Evolutionary conservation across 139 green algal genomes (phyloP), one percentile per base, ranked within the genome.

Genomic region (Chlorella ohadii): DNA sequence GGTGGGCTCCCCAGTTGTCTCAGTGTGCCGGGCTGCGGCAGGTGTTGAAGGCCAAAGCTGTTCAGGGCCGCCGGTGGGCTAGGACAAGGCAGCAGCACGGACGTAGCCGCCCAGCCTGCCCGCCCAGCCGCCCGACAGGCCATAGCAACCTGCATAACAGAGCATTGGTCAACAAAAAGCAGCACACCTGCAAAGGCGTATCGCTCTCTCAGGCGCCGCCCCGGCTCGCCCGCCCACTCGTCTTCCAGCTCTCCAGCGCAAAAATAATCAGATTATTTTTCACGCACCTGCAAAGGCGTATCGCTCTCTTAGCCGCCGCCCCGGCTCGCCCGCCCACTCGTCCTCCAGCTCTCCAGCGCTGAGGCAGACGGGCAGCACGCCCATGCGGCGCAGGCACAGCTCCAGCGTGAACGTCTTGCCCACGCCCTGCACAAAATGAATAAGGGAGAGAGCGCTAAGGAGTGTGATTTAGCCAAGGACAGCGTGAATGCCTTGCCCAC

Each of bases 311-410:
- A 85, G 82, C 0, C 89, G 76, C 92, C 25, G 88, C 83, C 22
- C 84, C 1, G 91, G 90, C 77, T 86, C 91, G 3, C 94, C 94
- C 0, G 94, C 94, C 79, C 83, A 91, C 81, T 95, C 93, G 71
- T 93, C 84, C 87, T 97, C 94, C 81, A 97, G 89, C 91, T 97
- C 94, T 23, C 94, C 94, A 20, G 92, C 85, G 23, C 67, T 82
- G 17, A 86, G 65, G 82, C 75, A 82, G n/a, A 86, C 76, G 0
- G 82, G 82, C n/a, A 57, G 19, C 20, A 82, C 82, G 55, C 81
- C 68, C 81, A 70, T 72, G 9, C 65, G 20, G 22, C 56, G 34
- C 38, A 78, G 66, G 66, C 81, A 56, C 7, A 65, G 68, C 81
- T 70, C 51, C 56, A 85, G 36, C 0, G 38, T n/a, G 82, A 98